Conservation (phyloP, 2,329 filamentous ascomycete genomes). For the Botrytis aclada region DNA sequence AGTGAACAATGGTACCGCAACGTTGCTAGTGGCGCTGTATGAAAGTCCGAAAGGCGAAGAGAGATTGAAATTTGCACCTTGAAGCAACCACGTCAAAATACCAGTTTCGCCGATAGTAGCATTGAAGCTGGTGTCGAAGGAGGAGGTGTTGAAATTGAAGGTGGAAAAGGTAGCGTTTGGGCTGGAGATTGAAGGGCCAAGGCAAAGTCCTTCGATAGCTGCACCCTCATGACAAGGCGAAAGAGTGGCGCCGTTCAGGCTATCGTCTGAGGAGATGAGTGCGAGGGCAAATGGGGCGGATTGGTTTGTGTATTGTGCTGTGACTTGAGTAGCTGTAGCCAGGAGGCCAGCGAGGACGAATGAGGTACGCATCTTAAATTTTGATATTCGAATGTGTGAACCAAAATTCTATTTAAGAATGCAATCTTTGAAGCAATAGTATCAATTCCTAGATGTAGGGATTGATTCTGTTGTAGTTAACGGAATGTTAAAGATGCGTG, state of each 20-base stretch:
- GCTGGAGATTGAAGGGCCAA: constrained; percentile 27
- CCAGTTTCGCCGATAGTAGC: constrained; percentile 29
- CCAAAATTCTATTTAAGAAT: neutral
- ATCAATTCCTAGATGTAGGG: neutral
- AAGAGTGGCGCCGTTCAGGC: constrained; percentile 41
- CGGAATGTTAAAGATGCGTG: neutral
- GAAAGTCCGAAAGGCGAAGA: constrained; percentile 40
- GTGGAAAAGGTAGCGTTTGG: constrained; percentile 25
- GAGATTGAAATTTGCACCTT: constrained; percentile 32
- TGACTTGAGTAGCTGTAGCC: constrained; percentile 24
- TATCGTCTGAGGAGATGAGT: constrained; percentile 40
- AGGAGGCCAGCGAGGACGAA: constrained; percentile 26
- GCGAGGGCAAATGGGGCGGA: constrained; percentile 46
- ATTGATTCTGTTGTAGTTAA: neutral
- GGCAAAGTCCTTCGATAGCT: constrained; percentile 47
- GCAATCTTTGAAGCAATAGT: neutral
- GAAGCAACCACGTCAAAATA: constrained; percentile 30
- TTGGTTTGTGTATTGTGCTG: constrained; percentile 37
- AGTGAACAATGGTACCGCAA: constrained; percentile 43
- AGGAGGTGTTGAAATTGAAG: constrained; percentile 32
- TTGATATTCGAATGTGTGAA: neutral
- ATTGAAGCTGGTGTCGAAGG: constrained; percentile 18
- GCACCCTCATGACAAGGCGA: constrained; percentile 47
- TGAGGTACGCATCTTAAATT: constrained; percentile 27
- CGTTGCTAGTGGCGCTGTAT: constrained; percentile 41